A percentile compares a stretch with the other conserved stretches of the same genome.
These are phyloP conservation scores for Xylaria sp. DNA, from an alignment of 2,329 filamentous ascomycete species.

Conservation along the genomic window DNA sequence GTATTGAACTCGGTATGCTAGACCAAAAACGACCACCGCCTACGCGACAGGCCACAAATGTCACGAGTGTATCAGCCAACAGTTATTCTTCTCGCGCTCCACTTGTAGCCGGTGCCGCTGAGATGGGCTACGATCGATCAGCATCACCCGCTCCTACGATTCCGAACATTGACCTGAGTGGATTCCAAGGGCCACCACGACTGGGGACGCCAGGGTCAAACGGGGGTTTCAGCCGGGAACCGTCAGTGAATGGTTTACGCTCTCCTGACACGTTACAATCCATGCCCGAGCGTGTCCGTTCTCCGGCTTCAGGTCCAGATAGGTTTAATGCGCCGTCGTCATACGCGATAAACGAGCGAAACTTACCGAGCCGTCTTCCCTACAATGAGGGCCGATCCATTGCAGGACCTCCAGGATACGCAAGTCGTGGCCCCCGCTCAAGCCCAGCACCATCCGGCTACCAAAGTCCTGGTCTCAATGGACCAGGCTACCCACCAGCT, in stretches of 20 bases:
- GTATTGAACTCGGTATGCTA: conserved; percentile 63
- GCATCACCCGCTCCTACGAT: conserved; percentile 54
- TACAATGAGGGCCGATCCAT: conserved; percentile 49
- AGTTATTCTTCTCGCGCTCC: conserved; percentile 74
- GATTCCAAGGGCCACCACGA: conserved; percentile 49
- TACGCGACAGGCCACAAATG: conserved; percentile 54
- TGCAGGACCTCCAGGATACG: conserved; percentile 50
- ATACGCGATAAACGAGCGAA: conserved; percentile 22
- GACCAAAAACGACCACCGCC: conserved; percentile 63
- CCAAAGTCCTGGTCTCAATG: conserved; percentile 40
- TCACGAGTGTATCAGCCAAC: conserved; percentile 67
- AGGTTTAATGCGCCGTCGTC: conserved; percentile 37
- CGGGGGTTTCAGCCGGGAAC: conserved; percentile 48
- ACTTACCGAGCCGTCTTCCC: conserved; percentile 33
- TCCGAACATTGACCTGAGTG: conserved; percentile 48
- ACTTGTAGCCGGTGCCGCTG: conserved; percentile 67
- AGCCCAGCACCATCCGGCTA: conserved; percentile 50
- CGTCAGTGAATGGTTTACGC: conserved; percentile 44
- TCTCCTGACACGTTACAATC: conserved; percentile 45
- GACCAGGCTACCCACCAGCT: conserved; percentile 46
- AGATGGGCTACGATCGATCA: conserved; percentile 65
- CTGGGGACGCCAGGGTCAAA: conserved; percentile 54
- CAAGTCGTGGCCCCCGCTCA: conserved; percentile 44
- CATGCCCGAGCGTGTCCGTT: conserved; percentile 51
- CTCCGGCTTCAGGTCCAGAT: conserved; percentile 50